Evolutionary conservation across 176 grass and related monocot species (phyloP).

Genomic region (Chrysopogon serrulatus): DNA sequence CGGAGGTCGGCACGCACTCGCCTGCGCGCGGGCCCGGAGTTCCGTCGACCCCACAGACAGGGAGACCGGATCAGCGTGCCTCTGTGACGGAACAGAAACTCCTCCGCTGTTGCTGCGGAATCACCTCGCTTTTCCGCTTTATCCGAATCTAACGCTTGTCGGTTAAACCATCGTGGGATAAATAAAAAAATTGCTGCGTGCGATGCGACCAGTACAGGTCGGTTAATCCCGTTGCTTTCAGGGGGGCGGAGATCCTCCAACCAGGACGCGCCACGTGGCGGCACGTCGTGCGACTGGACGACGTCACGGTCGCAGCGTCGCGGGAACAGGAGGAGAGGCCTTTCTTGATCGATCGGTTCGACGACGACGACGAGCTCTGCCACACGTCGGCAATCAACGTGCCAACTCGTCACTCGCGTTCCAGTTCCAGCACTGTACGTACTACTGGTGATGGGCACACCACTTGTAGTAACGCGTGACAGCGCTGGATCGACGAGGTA

Average conservation of each 20-base stretch:
- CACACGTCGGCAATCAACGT: constrained; percentile 6
- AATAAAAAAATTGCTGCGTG: background rate
- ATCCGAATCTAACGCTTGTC: constrained; percentile 11
- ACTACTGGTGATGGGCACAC: background rate
- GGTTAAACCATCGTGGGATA: background rate
- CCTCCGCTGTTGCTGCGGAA: background rate
- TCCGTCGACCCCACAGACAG: fast-evolving
- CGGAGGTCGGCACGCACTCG: background rate
- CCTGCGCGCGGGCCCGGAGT: background rate
- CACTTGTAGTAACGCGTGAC: background rate
- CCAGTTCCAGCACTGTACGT: no score
- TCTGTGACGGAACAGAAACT: background rate
- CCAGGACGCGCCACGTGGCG: background rate
- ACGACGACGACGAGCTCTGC: background rate
- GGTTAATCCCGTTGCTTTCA: background rate
- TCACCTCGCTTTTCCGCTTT: background rate
- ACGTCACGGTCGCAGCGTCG: background rate
- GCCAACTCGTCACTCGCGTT: background rate
- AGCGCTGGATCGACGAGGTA: background rate
- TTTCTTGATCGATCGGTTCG: background rate
- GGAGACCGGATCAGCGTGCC: fast-evolving
- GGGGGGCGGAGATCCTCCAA: background rate
- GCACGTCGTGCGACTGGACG: no score
- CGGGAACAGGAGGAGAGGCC: background rate
- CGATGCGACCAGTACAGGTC: background rate